Base-by-base conservation (phyloP, 306 rosid species). In the Trifolium pratense region DNA sequence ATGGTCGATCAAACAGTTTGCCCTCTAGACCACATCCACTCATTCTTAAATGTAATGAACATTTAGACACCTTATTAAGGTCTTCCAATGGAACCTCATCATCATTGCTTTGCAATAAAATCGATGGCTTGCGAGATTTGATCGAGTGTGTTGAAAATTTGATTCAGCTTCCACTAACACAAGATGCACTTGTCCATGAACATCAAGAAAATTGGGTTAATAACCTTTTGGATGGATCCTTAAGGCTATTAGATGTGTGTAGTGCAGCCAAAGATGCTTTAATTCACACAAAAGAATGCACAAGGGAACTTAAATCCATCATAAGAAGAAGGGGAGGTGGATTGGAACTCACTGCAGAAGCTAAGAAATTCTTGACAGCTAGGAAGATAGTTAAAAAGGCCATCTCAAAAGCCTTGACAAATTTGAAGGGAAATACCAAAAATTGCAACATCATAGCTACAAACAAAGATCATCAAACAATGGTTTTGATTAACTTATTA, bases 201-300 rank as follows among this genome's bases (percentile, higher is more conserved):
- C 20, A 6, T 7, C 37, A 53, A 70, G 65, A 55, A 32, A 53
- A 36, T 6, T 36, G 39, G 75, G 69, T 55, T 1, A 66, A 78
- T 64, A 72, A 49, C 39, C 45, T 73, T 6, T 37, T 71, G 56
- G 75, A 71, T 71, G 75, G 75, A 56, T 71, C 66, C 40, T 56
- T 17, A 65, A 65, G 65, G 48, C 59, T 79, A 26, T 73, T 79
- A 23, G 83, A 79, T 14, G 71, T 59, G 29, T 79, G 79, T 9
- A 61, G 65, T 73, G 9, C 78, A 5, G 75, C 75, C 36, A 79
- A 74, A 67, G 83, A 79, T 58, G 75, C 79, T 17, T 17, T 79
- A 3, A 8, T 73, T 26, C 83, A 79, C 16, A 79, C 75, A 57
- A 79, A 79, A 51, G 83, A 58, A 32, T 79, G 83, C 75, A 73